A percentile compares a stretch with the other conserved stretches of the same genome.
Evolutionary conservation across 2,329 filamentous ascomycete genomes (phyloP).

Genomic region (Fusarium sp.): DNA sequence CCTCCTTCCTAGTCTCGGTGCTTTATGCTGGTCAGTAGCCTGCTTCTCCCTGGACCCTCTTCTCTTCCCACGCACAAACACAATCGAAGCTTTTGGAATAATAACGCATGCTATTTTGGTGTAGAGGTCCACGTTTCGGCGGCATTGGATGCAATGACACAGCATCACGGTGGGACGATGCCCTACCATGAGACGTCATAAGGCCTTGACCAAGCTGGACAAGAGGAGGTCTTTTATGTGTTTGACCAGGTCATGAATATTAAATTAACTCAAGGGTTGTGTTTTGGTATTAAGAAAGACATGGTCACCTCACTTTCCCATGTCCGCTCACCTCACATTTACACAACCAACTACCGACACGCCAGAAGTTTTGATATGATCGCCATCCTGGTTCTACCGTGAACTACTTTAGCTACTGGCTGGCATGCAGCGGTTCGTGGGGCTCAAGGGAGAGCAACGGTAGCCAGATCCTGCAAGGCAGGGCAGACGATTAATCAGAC

Average conservation of each 20-base stretch:
- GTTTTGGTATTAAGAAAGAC: constrained; percentile 2
- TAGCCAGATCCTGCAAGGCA: constrained; percentile 36
- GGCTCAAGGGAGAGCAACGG: constrained; percentile 30
- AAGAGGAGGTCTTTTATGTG: constrained; percentile 2
- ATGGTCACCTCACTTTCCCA: not conserved
- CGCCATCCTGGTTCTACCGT: constrained; percentile 16
- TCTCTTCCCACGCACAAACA: constrained; percentile 22
- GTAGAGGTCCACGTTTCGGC: constrained; percentile 33
- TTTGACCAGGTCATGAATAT: constrained; percentile 3
- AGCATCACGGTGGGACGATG: constrained; percentile 28
- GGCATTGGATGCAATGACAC: constrained; percentile 32
- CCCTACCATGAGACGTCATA: constrained; percentile 34
- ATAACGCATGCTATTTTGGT: constrained; percentile 34
- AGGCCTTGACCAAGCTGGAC: constrained; percentile 16
- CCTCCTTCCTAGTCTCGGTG: constrained; percentile 36
- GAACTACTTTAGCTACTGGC: constrained; percentile 22
- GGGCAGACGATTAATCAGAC: constrained; percentile 34
- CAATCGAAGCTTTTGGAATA: constrained; percentile 34
- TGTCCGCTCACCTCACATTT: not conserved
- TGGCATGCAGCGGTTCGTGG: constrained; percentile 41
- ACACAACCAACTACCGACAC: not conserved
- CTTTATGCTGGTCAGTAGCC: constrained; percentile 32
- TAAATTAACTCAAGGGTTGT: not conserved
- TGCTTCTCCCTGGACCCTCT: constrained; percentile 30
- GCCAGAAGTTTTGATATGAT: not conserved